These are phyloP conservation scores for Teratosphaeria epicoccoides DNA, from an alignment of 2,329 filamentous ascomycete genomes.

Conservation along the genomic window DNA sequence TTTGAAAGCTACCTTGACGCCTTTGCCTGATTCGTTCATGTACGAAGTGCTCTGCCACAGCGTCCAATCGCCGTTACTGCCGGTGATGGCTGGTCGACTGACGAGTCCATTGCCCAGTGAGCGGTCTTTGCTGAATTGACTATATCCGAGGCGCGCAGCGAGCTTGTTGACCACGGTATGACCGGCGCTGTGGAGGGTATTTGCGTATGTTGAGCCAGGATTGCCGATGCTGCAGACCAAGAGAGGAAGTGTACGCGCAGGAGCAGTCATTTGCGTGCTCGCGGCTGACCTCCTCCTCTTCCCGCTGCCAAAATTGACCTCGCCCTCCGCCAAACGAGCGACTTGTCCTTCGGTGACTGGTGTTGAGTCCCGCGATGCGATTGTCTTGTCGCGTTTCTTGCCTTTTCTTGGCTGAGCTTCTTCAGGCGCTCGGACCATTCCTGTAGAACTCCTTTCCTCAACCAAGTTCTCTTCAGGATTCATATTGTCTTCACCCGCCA, in stretches of 20 bases:
- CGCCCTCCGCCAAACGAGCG: neutral
- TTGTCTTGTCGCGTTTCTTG: neutral
- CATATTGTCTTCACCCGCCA: too few relatives aligned
- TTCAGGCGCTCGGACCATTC: neutral
- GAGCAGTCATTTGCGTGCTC: slow-evolving; percentile 15
- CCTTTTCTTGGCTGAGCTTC: neutral
- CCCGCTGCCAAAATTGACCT: neutral
- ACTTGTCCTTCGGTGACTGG: neutral
- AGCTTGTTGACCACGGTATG: slow-evolving; percentile 63
- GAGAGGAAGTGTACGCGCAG: slow-evolving; percentile 37
- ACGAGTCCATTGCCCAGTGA: slow-evolving; percentile 41
- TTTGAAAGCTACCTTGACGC: slow-evolving; percentile 56
- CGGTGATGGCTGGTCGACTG: slow-evolving; percentile 30
- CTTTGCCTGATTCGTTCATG: slow-evolving; percentile 78
- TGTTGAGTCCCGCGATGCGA: neutral
- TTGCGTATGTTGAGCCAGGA: slow-evolving; percentile 55
- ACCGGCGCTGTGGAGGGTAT: slow-evolving; percentile 78
- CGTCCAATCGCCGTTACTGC: slow-evolving; percentile 37
- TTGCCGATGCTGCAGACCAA: slow-evolving; percentile 86
- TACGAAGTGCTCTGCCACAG: slow-evolving; percentile 63
- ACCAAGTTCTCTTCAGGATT: too few relatives aligned
- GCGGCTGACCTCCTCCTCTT: neutral
- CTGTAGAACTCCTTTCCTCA: neutral
- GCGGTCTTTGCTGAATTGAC: slow-evolving; percentile 29
- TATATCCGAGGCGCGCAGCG: slow-evolving; percentile 35